Conservation (phyloP, 2,329 filamentous ascomycete genomes). For the Colletotrichum cuscutae region DNA sequence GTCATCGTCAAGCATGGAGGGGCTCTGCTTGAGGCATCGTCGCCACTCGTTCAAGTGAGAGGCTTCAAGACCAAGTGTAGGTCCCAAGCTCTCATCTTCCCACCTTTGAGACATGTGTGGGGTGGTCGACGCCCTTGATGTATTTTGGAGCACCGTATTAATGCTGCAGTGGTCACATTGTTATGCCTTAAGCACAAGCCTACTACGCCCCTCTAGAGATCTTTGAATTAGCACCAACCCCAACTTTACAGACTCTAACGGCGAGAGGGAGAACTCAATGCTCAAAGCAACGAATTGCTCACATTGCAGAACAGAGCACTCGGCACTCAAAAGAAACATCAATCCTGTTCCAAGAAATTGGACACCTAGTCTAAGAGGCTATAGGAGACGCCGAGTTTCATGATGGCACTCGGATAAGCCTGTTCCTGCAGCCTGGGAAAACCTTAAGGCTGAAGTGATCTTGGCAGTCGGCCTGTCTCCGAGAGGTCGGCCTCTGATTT, state of each 20-base stretch:
- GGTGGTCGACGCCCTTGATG: neutral
- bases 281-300: neutral
- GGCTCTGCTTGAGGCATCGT: neutral
- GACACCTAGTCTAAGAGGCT: neutral
- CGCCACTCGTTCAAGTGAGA: neutral
- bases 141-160: neutral
- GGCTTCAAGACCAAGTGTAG: neutral
- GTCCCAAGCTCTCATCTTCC: neutral
- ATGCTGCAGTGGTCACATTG: neutral
- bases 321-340: neutral
- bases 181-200: neutral
- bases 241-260: neutral
- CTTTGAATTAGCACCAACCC: neutral
- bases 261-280: neutral
- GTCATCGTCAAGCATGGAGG: neutral
- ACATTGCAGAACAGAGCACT: neutral
- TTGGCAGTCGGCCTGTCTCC: constrained; percentile 1
- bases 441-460: neutral
- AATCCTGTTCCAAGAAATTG: neutral
- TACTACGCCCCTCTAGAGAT: neutral
- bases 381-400: neutral
- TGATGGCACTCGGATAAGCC: neutral
- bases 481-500: neutral
- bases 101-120: neutral
- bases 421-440: neutral